Evolutionary conservation across 2,329 filamentous ascomycete genomes (phyloP), one percentile per base, ranked within the genome.

Genomic region (Sporothrix inflata): DNA sequence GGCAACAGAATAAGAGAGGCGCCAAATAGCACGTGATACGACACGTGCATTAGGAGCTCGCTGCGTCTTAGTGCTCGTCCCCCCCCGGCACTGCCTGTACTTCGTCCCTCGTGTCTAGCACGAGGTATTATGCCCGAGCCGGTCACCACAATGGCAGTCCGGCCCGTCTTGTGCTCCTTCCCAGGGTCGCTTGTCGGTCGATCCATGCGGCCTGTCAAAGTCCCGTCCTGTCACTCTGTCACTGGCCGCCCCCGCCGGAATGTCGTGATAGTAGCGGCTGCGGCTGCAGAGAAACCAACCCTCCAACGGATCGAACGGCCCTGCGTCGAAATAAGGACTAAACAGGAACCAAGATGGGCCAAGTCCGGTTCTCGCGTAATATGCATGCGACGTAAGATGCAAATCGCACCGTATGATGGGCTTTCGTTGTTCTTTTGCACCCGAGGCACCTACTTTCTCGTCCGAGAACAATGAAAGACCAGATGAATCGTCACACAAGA

Each of bases 321-420:
- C 19, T n/a, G 45, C 45, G 45, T 27, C n/a, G 14, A 45, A 45
- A 27, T 16, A 65, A 45, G 21, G n/a, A 27, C 2, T 38, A 27
- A 45, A 27, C 42, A 49, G 27, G 21, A 65, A 30, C 21, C 14
- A 65, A 49, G 24, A 66, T 66, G 42, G 24, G 61, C 7, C 19
- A 49, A 30, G 61, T 30, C 40, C 27, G 40, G 24, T 2, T 34
- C 63, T 49, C 24, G 24, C 14, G 42, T 34, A 21, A 21, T 34
- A 49, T 49, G 61, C 24, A 42, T 65, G 38, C 60, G 60, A 65
- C 38, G 21, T 65, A 3, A 63, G 38, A 63, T 45, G 60, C 51
- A 27, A 42, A 61, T 40, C 53, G 53, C n/a, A 40, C 30, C n/a
- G 51, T 55, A 30, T 1, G 21, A 55, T 55, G 24, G 24, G 5